Conservation (phyloP, 768 basidiomycete genomes). For the Hericium rajendrae region DNA sequence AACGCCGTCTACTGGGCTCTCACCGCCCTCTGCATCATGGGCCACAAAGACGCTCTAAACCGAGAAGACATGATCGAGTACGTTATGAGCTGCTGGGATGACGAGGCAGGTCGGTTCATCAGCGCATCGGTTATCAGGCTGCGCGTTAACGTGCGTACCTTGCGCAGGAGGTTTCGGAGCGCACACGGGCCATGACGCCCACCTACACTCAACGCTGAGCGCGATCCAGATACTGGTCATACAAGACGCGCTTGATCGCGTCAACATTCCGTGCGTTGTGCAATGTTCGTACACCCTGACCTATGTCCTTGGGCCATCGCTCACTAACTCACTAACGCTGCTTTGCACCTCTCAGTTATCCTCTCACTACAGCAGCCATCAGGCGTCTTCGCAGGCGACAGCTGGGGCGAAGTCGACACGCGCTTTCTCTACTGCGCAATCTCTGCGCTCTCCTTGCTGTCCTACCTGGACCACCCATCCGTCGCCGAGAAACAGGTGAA, state of each 20-base stretch:
- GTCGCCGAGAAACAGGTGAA: constrained; percentile 34
- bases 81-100: constrained; percentile 94
- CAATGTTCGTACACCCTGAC: constrained; percentile 45
- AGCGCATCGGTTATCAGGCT: neutral
- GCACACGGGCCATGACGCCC: constrained; percentile 89
- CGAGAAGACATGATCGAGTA: constrained; percentile 79
- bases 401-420: constrained; percentile 88
- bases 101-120: constrained; percentile 56
- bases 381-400: constrained; percentile 85
- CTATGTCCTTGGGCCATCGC: neutral
- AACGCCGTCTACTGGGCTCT: constrained; percentile 98
- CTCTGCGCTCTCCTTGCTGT: constrained; percentile 72
- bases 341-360: constrained; percentile 45
- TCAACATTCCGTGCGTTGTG: constrained; percentile 63
- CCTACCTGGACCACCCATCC: constrained; percentile 45
- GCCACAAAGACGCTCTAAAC: constrained; percentile 65
- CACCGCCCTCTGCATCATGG: constrained; percentile 79
- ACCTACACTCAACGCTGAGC: constrained; percentile 77
- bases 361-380: constrained; percentile 76
- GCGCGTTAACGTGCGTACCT: neutral
- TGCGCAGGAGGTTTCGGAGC: constrained; percentile 79
- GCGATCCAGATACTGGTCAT: constrained; percentile 88
- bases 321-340: neutral
- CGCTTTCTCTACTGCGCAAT: constrained; percentile 88
- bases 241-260: constrained; percentile 66